Evolutionary conservation across 2,329 filamentous ascomycete species (phyloP).

Genomic region (Talaromyces sp.): DNA sequence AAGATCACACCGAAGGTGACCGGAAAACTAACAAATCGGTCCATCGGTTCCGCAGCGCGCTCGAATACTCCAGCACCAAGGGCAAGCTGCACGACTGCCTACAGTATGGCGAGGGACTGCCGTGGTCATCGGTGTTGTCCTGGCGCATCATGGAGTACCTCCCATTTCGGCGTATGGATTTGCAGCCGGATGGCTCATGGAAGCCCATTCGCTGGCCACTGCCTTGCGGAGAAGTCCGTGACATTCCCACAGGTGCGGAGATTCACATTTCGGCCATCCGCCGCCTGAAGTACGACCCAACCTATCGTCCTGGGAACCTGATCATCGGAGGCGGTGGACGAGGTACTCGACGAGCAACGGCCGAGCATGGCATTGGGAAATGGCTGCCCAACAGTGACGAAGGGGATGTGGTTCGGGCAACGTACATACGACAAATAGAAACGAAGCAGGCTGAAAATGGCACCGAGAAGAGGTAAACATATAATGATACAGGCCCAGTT

Average conservation of each 20-base stretch:
- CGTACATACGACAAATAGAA: constrained; percentile 51
- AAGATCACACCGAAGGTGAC: constrained; percentile 11
- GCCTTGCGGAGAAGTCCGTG: constrained; percentile 70
- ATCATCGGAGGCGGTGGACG: constrained; percentile 75
- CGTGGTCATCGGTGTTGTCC: constrained; percentile 52
- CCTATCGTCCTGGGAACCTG: constrained; percentile 72
- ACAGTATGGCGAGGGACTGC: constrained; percentile 58
- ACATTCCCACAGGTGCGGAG: constrained; percentile 65
- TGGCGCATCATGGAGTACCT: constrained; percentile 81
- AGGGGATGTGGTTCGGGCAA: constrained; percentile 65
- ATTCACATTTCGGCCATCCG: constrained; percentile 72
- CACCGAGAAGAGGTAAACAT: neutral
- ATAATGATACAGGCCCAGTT: neutral
- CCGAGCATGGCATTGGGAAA: constrained; percentile 62
- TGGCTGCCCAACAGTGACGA: constrained; percentile 64
- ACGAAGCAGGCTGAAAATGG: constrained; percentile 1
- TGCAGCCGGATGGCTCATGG: constrained; percentile 69
- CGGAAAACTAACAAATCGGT: constrained; percentile 25
- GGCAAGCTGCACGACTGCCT: constrained; percentile 68
- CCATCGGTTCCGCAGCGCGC: constrained; percentile 52
- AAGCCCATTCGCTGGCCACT: constrained; percentile 76
- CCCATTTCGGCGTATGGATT: constrained; percentile 75
- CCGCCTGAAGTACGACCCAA: constrained; percentile 60
- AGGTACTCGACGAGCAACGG: constrained; percentile 59
- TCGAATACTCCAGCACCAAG: constrained; percentile 52